These are phyloP conservation scores for Penicillium sp. DNA, from an alignment of 2,329 filamentous ascomycete species.

Conservation along the genomic window DNA sequence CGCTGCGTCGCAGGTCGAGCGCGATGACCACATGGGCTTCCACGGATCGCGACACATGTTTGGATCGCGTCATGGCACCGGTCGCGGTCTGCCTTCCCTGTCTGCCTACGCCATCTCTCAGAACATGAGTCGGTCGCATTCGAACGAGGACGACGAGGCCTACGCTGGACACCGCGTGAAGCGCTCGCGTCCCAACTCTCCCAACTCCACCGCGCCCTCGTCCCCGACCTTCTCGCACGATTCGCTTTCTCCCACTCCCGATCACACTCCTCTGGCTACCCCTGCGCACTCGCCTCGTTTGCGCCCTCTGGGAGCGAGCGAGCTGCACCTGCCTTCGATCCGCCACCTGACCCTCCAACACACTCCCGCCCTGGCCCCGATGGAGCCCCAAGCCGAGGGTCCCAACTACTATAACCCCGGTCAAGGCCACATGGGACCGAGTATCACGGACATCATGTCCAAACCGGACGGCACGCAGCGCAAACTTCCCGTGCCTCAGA, in stretches of 20 bases:
- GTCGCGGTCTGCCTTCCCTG: conserved; percentile 65
- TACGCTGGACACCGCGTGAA: conserved; percentile 70
- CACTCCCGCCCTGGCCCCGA: conserved; percentile 63
- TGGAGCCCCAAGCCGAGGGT: conserved; percentile 62
- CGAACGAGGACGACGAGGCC: conserved; percentile 69
- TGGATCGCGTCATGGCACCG: conserved; percentile 44
- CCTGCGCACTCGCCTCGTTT: conserved; percentile 91
- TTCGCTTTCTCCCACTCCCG: conserved; percentile 88
- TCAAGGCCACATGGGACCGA: conserved; percentile 62
- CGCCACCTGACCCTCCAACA: conserved; percentile 66
- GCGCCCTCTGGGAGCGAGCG: conserved; percentile 65
- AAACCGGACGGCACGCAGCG: conserved; percentile 79
- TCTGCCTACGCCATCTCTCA: conserved; percentile 70
- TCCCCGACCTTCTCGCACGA: conserved; percentile 96
- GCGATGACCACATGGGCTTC: conserved; percentile 50
- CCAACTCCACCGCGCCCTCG: conserved; percentile 90
- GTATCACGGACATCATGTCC: conserved; percentile 88
- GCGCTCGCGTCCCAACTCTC: conserved; percentile 86
- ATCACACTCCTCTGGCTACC: conserved; percentile 97
- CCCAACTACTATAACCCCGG: conserved; percentile 56
- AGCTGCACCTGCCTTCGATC: conserved; percentile 81
- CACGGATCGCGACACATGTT: conserved; percentile 45
- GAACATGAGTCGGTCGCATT: conserved; percentile 87
- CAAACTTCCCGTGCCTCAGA: conserved; percentile 84
- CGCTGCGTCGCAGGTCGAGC: conserved; percentile 62